phyloP scores from a whole-genome alignment of 208 protist species.

The Entamoeba invadens region DNA sequence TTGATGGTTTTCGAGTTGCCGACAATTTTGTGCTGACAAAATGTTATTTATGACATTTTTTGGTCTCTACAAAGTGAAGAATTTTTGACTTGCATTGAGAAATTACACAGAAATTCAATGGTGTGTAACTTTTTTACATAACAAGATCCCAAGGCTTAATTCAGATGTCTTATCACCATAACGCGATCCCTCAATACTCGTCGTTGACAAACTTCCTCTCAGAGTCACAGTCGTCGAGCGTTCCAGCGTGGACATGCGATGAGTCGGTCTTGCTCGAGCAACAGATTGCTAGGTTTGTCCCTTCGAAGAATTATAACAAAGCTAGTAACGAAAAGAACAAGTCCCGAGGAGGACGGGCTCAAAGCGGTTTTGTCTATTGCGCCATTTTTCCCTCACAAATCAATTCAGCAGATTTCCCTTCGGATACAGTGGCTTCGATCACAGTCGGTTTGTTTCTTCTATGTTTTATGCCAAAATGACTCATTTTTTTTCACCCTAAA shows the following conservation, averaged over 20 bases:
- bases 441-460: not conserved
- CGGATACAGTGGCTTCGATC: not conserved
- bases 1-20: not conserved
- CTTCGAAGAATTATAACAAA: not conserved
- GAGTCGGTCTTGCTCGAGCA: not conserved
- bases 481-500: no score
- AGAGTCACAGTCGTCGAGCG: not conserved
- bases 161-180: not conserved
- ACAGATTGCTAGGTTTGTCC: not conserved
- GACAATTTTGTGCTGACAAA: no score
- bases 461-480: no score
- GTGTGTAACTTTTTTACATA: no score
- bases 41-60: no score
- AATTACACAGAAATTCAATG: no score
- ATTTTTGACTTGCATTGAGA: no score
- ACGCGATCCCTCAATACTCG: not conserved
- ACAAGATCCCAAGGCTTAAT: no score
- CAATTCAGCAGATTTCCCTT: not conserved
- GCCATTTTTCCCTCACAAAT: not conserved
- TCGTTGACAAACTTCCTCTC: not conserved
- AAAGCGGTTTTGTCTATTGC: not conserved
- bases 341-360: not conserved
- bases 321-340: not conserved
- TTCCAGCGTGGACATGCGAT: not conserved
- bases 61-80: no score